Evolutionary conservation across 176 grass and related monocot species (phyloP).

Genomic region (Triticum timopheevii): DNA sequence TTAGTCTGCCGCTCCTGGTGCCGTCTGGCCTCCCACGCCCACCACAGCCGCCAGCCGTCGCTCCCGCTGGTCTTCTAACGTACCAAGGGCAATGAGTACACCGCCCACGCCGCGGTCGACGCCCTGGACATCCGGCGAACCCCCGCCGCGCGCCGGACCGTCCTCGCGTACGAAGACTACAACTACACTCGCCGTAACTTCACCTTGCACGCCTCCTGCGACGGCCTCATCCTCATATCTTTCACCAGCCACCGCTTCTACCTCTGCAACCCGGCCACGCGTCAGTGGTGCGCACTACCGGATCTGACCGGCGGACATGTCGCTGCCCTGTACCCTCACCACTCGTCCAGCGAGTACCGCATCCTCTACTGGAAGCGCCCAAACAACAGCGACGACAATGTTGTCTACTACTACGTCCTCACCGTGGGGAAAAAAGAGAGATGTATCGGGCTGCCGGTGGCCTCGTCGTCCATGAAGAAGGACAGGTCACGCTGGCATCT

Average conservation of each 20-base stretch:
- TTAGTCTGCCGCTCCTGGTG: neutral
- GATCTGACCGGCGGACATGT: neutral
- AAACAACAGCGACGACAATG: too few species aligned
- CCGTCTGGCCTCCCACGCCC: neutral
- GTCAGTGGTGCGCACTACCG: neutral
- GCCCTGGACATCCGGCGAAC: neutral
- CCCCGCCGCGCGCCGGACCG: neutral
- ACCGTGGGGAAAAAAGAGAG: neutral
- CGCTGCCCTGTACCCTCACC: neutral
- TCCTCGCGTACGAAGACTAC: neutral
- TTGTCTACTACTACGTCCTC: neutral
- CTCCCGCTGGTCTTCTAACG: neutral
- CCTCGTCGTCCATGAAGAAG: neutral
- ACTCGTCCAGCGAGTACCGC: constrained; percentile 8
- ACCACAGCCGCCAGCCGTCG: neutral
- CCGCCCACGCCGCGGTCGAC: neutral
- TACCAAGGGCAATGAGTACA: neutral
- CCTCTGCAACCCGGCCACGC: constrained; percentile 17
- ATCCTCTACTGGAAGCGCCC: neutral
- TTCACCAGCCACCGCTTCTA: neutral
- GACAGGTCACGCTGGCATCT: neutral
- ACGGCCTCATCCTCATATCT: neutral
- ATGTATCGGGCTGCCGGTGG: neutral
- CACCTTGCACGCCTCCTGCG: neutral
- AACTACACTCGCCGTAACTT: neutral